Base-by-base conservation (phyloP, 1,284 basidiomycete species). In the Thecaphora thlaspeos region DNA sequence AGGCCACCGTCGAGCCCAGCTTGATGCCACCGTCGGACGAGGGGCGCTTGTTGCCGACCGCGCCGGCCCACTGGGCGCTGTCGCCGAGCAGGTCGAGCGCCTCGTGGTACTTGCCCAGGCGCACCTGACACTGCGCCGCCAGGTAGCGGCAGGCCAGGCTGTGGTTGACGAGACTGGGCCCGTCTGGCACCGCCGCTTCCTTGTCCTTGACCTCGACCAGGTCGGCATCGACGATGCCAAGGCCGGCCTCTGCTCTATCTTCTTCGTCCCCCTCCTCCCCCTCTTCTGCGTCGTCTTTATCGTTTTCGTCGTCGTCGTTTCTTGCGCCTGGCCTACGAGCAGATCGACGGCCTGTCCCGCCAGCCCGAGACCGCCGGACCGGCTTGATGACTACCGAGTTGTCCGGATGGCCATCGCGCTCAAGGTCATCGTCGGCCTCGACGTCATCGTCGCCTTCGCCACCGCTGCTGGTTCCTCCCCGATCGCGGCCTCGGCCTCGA, bases 51-150 rank as follows among this genome's bases (percentile, higher is more conserved):
- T 67, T 61, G 38, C 48, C 55, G 12, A 57, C 46, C 2, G 41
- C 52, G 5, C 50, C 50, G 52, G 45, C 53, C 75, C 71, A 62
- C 24, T 68, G 62, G 38, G 56, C 46, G 26, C 49, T 37, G 73
- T 82, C 53, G 34, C 94, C 95, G 1, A 98, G 83, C 82, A 97
- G 87, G 71, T 96, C 92, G 11, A 91, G 84, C 4, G 94, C 94
- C 58, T 91, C 91, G 15, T 86, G 82, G 86, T 91, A 96, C 74
- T 92, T 91, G 7, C 91, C 93, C 75, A 93, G 88, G 43, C 90
- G 84, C 34, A 95, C 89, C 80, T 92, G 86, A 78, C 92, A 96
- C 71, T 97, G 90, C 7, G 93, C 92, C 21, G 91, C 92, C 18
- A 76, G 57, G 51, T 71, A 76, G 1, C 72, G 62, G 45, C 71